phyloP scores from a whole-genome alignment of 352 stramenopile species.

The Globisporangium irregulare region DNA sequence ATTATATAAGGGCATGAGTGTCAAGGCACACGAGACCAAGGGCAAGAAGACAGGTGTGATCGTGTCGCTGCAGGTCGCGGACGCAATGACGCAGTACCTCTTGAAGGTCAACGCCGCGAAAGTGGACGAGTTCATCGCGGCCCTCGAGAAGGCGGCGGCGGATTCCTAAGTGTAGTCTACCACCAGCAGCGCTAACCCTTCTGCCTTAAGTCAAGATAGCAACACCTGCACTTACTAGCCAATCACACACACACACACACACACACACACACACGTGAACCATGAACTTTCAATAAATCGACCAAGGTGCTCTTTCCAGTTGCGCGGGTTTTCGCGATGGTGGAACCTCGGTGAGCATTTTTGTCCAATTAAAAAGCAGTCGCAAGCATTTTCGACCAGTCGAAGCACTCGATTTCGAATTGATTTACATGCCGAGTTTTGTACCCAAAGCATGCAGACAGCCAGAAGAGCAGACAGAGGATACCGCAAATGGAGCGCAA shows the following conservation, averaged over 20 bases:
- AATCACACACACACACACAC: background rate
- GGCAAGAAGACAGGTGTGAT: slow-evolving; percentile 76
- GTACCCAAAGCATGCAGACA: background rate
- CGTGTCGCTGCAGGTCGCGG: slow-evolving; percentile 62
- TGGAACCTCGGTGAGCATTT: background rate
- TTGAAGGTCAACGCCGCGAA: slow-evolving; percentile 71
- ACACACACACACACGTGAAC: background rate
- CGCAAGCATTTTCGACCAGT: background rate
- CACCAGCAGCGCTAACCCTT: background rate
- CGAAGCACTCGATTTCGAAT: background rate
- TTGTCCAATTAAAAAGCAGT: background rate
- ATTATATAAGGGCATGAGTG: slow-evolving; percentile 74
- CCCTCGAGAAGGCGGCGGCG: slow-evolving; percentile 35
- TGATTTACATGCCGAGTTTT: background rate
- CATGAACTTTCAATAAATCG: background rate
- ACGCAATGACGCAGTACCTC: slow-evolving; percentile 58
- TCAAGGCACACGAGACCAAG: slow-evolving; percentile 65
- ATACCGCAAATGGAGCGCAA: background rate
- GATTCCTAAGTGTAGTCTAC: slow-evolving; percentile 2
- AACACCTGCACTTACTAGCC: background rate
- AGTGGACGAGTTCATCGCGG: slow-evolving; percentile 60
- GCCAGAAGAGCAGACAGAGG: background rate
- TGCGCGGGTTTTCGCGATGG: background rate
- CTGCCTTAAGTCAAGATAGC: background rate
- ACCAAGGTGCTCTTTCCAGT: background rate